Base-by-base conservation (phyloP, 2,329 filamentous ascomycete species). In the Ophiostoma piceae region DNA sequence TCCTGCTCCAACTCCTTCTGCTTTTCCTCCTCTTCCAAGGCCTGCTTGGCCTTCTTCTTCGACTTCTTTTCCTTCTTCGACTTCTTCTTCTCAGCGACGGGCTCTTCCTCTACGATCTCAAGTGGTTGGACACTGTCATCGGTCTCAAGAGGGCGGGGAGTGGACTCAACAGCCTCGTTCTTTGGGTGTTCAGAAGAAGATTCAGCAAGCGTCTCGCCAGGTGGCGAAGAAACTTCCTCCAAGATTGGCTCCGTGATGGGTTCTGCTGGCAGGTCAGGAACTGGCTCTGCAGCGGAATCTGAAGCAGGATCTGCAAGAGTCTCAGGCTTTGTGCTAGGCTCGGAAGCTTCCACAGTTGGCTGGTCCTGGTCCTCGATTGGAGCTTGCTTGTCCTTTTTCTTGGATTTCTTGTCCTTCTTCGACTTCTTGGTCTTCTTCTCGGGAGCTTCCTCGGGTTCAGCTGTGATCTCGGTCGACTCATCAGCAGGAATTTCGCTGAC, bases 341-440 rank as follows among this genome's bases (percentile, higher is more conserved):
- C 70, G 29, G 70, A 14, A 37, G 43, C 29, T 19, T 66, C 62
- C 22, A 37, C 67, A 66, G 43, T 37, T 26, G 62, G 47, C 37
- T 70, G 37, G 2, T 68, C 66, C 12, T 39, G 43, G n/a, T 29
- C 19, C n/a, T 65, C 69, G 8, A 37, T 60, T n/a, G 57, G 32
- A 12, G 69, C 16, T 51, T 71, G 70, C 65, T 73, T 73, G 4
- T 64, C 67, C 71, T 74, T 74, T 32, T 62, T 68, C 67, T 72
- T 72, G 29, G 72, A 73, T 69, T 75, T 76, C 71, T 75, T 73
- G 39, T 70, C 69, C 54, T 79, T 79, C 74, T 79, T 79, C 43
- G 77, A 76, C 71, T 79, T 80, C 72, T 78, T 79, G 71, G 73
- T 41, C 64, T 66, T 66, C 35, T 39, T 66, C 14, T 67, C 64